These are phyloP conservation scores for Eustoma russellianum DNA, from an alignment of 257 asterid genomes.

Conservation along the genomic window DNA sequence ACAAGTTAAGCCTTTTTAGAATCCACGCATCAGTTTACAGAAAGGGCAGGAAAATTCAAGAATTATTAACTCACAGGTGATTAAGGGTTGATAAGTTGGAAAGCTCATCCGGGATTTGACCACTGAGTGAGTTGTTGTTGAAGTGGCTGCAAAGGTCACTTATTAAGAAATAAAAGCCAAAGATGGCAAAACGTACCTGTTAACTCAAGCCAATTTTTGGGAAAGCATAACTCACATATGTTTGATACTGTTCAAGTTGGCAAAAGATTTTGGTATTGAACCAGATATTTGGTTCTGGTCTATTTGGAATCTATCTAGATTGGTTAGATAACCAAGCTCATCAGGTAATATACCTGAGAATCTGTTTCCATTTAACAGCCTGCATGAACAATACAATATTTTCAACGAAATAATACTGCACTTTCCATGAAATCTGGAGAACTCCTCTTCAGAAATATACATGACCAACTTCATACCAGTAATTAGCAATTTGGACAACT, in stretches of 20 bases:
- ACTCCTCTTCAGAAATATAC: no score
- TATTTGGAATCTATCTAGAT: constrained; percentile 35
- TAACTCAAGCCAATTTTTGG: background rate
- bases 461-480: no score
- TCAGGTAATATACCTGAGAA: constrained; percentile 34
- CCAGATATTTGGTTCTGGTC: constrained; percentile 39
- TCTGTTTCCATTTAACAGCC: constrained; percentile 39
- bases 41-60: background rate
- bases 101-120: constrained; percentile 34
- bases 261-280: constrained; percentile 26
- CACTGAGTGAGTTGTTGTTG: constrained; percentile 43
- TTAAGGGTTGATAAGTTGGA: constrained; percentile 21
- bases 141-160: constrained; percentile 32
- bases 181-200: background rate
- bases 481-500: constrained; percentile 1
- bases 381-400: constrained; percentile 12
- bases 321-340: constrained; percentile 33
- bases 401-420: background rate
- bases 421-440: no score
- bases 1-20: background rate
- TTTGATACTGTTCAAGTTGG: constrained; percentile 23
- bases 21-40: no score
- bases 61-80: constrained; percentile 33
- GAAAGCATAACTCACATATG: constrained; percentile 26
- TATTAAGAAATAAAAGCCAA: constrained; percentile 2